Percentiles rank a stretch among this genome's conserved stretches.
phyloP scores from a whole-genome alignment of 176 grass and related monocot species.

The Poa annua region DNA sequence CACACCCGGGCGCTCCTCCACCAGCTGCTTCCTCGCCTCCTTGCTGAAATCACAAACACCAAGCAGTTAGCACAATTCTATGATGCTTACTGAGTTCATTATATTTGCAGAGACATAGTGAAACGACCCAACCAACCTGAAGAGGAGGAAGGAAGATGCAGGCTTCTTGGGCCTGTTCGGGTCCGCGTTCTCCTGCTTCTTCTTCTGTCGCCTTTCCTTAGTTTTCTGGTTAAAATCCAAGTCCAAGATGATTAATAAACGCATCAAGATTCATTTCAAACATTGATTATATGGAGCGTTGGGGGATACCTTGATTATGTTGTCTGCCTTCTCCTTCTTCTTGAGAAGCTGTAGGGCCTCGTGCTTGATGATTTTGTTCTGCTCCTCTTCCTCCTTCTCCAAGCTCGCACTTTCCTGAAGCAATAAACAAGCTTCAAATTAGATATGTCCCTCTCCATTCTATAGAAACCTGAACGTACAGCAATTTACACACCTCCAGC shows the following conservation, averaged over 20 bases:
- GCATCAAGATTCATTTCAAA: background rate
- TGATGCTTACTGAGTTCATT: background rate
- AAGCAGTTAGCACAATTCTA: background rate
- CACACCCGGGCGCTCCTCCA: slow-evolving; percentile 55
- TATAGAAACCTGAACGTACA: background rate
- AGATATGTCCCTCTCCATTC: background rate
- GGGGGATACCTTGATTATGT: slow-evolving; percentile 78
- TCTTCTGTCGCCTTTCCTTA: slow-evolving; percentile 60
- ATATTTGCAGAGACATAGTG: too few relatives aligned
- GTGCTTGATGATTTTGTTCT: slow-evolving; percentile 80
- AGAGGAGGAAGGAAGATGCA: slow-evolving; percentile 80
- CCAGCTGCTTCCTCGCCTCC: slow-evolving; percentile 64
- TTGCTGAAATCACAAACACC: slow-evolving; percentile 44
- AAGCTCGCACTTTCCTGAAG: slow-evolving; percentile 57
- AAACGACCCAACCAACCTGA: slow-evolving; percentile 54
- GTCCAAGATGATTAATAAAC: background rate
- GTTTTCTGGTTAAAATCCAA: slow-evolving; percentile 63
- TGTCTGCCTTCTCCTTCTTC: slow-evolving; percentile 91
- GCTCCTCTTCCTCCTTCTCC: slow-evolving; percentile 81
- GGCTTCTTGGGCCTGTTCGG: slow-evolving; percentile 84
- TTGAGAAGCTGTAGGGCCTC: slow-evolving; percentile 87
- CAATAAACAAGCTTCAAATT: background rate
- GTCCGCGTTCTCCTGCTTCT: slow-evolving; percentile 52
- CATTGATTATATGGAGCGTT: background rate
- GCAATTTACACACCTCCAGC: slow-evolving; percentile 48